These are phyloP conservation scores for Symbiotaphrina buchneri DNA, from an alignment of 495 filamentous ascomycete species.

Conservation along the genomic window DNA sequence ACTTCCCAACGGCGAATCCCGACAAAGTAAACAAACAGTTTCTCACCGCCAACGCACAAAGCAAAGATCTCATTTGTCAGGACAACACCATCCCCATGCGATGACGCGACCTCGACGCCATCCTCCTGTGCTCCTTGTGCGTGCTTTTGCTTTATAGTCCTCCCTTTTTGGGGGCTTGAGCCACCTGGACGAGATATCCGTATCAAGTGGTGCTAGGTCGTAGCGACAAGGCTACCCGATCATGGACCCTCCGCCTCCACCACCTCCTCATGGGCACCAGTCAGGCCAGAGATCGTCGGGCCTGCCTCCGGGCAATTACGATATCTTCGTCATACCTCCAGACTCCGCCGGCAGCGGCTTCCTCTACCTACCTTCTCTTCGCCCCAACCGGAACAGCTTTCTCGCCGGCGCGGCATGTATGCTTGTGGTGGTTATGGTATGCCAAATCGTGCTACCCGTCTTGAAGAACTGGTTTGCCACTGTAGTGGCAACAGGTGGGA, in stretches of 20 bases:
- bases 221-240: too few species aligned
- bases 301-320: constrained; percentile 68
- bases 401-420: constrained; percentile 60
- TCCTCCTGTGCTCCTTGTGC: too few species aligned
- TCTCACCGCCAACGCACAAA: too few species aligned
- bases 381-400: constrained; percentile 76
- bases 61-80: too few species aligned
- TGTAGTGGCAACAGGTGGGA: constrained; percentile 35
- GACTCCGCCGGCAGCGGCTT: constrained; percentile 81
- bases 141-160: too few species aligned
- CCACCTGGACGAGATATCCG: too few species aligned
- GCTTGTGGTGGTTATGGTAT: constrained; percentile 39
- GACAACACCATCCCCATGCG: too few species aligned
- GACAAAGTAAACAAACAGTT: too few species aligned
- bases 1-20: too few species aligned
- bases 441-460: constrained; percentile 43
- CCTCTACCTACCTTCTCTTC: constrained; percentile 76
- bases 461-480: constrained; percentile 41
- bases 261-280: constrained; percentile 46
- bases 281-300: constrained; percentile 33
- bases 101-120: too few species aligned
- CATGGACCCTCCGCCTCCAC: constrained; percentile 41
- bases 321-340: constrained; percentile 94
- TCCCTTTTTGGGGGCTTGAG: too few species aligned
- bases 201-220: too few species aligned